Conservation (phyloP, 306 rosid species). For the Rubus idaeus region DNA sequence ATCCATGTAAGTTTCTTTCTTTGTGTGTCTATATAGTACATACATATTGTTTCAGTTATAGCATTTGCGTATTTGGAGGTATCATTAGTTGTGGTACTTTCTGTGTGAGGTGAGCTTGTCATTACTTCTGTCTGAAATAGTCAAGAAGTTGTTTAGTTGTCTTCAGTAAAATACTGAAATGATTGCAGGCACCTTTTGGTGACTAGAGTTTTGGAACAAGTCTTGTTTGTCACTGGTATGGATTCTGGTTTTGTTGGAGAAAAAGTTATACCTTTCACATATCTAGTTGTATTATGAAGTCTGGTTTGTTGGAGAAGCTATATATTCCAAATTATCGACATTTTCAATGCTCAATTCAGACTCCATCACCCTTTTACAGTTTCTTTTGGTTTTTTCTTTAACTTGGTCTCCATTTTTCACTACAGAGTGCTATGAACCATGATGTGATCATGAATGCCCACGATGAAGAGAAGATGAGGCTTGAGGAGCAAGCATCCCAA, state of each 20-base stretch:
- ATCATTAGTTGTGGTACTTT: slow-evolving; percentile 1
- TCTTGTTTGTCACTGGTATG: background rate
- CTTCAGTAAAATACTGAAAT: background rate
- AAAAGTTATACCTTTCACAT: background rate
- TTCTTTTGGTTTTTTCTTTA: slow-evolving; percentile 19
- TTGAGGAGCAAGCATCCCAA: slow-evolving; percentile 87
- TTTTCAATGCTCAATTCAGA: background rate
- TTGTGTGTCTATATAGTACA: background rate
- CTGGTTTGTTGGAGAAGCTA: background rate
- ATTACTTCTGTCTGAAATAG: background rate
- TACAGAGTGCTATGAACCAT: slow-evolving; percentile 89
- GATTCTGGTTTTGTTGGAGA: background rate
- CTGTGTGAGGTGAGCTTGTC: background rate
- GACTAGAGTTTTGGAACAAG: slow-evolving; percentile 2
- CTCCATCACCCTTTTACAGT: background rate
- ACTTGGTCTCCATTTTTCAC: slow-evolving; percentile 14
- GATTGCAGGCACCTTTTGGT: slow-evolving; percentile 1
- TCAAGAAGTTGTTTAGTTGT: slow-evolving; percentile 1
- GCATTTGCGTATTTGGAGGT: background rate
- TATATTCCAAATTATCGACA: background rate
- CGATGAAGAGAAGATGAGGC: slow-evolving; percentile 80
- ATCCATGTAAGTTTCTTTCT: slow-evolving; percentile 72
- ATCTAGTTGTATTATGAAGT: background rate
- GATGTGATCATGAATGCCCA: slow-evolving; percentile 86
- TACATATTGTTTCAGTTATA: slow-evolving; percentile 9